These are phyloP conservation scores for Aquilaria yunnanensis DNA, from an alignment of 345 rosid genomes.

Conservation along the genomic window DNA sequence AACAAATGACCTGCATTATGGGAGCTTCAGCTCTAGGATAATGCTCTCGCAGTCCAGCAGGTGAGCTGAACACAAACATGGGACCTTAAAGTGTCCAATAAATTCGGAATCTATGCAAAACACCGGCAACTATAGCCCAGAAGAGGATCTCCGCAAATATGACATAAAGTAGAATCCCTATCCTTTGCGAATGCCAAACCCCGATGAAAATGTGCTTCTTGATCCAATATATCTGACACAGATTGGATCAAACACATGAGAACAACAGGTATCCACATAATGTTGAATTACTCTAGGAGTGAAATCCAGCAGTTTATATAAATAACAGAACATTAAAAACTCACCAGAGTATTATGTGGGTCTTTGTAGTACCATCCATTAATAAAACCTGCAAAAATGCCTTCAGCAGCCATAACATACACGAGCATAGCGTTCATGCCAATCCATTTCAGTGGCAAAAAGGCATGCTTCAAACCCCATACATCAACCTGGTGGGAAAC, in stretches of 20 bases:
- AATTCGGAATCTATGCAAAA: constrained; percentile 40
- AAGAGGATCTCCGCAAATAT: constrained; percentile 72
- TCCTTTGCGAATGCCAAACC: constrained; percentile 59
- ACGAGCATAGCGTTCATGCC: constrained; percentile 97
- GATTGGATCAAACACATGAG: not conserved
- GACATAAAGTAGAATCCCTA: constrained; percentile 60
- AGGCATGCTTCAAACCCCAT: constrained; percentile 31
- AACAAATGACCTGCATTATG: too few relatives aligned
- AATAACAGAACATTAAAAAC: not conserved
- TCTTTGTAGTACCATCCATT: constrained; percentile 82
- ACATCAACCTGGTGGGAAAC: constrained; percentile 56
- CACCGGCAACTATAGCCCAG: constrained; percentile 58
- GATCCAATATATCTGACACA: constrained; percentile 60
- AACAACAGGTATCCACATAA: not conserved
- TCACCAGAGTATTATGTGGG: constrained; percentile 64
- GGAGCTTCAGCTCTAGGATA: too few relatives aligned
- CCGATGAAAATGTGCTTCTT: constrained; percentile 51
- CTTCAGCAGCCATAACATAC: constrained; percentile 95
- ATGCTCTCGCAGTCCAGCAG: too few relatives aligned
- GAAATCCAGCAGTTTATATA: too few relatives aligned
- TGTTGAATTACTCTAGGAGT: not conserved
- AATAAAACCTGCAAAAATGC: constrained; percentile 76
- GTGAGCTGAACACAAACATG: too few relatives aligned
- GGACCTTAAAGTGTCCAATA: constrained; percentile 69
- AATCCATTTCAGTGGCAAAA: constrained; percentile 77